A percentile compares a stretch with the other conserved stretches of the same genome.
Conservation (phyloP, 495 filamentous ascomycete species). For the Thozetella sp. region DNA sequence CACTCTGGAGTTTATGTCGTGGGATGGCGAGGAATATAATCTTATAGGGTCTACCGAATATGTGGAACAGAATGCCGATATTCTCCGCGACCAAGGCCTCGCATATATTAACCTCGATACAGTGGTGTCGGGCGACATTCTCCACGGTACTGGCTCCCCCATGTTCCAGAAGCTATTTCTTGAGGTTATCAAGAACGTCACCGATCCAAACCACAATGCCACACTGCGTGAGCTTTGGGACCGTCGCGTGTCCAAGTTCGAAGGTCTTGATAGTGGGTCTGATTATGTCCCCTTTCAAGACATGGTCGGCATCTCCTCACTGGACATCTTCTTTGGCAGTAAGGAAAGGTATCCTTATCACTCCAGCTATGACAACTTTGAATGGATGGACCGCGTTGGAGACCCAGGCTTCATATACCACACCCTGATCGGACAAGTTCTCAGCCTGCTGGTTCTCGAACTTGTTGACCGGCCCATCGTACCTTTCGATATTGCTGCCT, state of each 20-base stretch:
- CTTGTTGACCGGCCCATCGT: constrained; percentile 78
- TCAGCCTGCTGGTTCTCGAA: constrained; percentile 83
- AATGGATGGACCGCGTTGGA: constrained; percentile 78
- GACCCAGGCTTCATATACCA: constrained; percentile 88
- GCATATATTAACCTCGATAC: constrained; percentile 93
- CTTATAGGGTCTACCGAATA: constrained; percentile 93
- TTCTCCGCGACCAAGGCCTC: constrained; percentile 70
- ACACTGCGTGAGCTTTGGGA: constrained; percentile 80
- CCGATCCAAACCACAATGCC: constrained; percentile 71
- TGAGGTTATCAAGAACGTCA: constrained; percentile 70
- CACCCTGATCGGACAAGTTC: constrained; percentile 74
- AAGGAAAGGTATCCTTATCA: constrained; percentile 68
- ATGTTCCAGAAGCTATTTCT: constrained; percentile 74
- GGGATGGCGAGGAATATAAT: constrained; percentile 95
- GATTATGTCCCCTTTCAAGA: constrained; percentile 93
- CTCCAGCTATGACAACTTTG: constrained; percentile 86
- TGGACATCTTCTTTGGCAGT: constrained; percentile 86
- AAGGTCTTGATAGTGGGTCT: constrained; percentile 75
- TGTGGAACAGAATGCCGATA: constrained; percentile 86
- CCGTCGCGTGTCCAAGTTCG: constrained; percentile 59
- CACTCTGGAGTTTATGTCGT: constrained; percentile 91
- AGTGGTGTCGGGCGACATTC: constrained; percentile 74
- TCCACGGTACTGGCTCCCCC: constrained; percentile 78
- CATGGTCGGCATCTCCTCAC: constrained; percentile 85
- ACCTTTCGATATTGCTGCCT: constrained; percentile 75